Evolutionary conservation across 2,329 filamentous ascomycete genomes (phyloP).

Genomic region (Alternaria sp.): DNA sequence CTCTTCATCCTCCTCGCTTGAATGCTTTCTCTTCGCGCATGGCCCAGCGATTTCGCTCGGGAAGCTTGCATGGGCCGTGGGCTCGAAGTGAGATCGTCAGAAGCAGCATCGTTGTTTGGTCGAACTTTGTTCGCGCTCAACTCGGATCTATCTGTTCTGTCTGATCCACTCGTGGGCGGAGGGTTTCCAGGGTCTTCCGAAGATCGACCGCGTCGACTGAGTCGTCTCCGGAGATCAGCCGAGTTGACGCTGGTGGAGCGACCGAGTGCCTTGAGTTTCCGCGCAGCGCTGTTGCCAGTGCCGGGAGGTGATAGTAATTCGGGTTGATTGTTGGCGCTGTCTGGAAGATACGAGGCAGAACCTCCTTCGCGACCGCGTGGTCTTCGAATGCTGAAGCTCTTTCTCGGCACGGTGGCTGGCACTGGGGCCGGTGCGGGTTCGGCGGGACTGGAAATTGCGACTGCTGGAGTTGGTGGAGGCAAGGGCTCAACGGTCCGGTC

Average conservation of each 20-base stretch:
- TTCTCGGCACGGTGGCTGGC: conserved; percentile 67
- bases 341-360: conserved; percentile 57
- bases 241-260: conserved; percentile 93
- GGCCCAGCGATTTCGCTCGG: conserved; percentile 85
- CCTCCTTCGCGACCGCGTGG: conserved; percentile 61
- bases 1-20: conserved; percentile 80
- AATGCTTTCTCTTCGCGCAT: conserved; percentile 89
- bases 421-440: conserved; percentile 66
- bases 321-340: conserved; percentile 69
- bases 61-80: conserved; percentile 40
- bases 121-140: conserved; percentile 53
- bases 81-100: conserved; percentile 54
- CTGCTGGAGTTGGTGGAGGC: conserved; percentile 73
- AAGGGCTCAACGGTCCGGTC: conserved; percentile 61
- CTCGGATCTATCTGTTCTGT: conserved; percentile 78
- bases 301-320: conserved; percentile 78
- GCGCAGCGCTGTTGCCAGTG: conserved; percentile 61
- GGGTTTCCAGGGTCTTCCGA: conserved; percentile 66
- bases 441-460: conserved; percentile 79
- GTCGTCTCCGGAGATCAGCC: conserved; percentile 75
- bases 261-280: conserved; percentile 71
- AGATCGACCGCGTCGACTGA: conserved; percentile 60
- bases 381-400: conserved; percentile 85
- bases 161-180: conserved; percentile 78
- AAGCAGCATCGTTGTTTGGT: conserved; percentile 57